Conservation (phyloP, 352 stramenopile genomes). For the Pilasporangium apinafurcum region DNA sequence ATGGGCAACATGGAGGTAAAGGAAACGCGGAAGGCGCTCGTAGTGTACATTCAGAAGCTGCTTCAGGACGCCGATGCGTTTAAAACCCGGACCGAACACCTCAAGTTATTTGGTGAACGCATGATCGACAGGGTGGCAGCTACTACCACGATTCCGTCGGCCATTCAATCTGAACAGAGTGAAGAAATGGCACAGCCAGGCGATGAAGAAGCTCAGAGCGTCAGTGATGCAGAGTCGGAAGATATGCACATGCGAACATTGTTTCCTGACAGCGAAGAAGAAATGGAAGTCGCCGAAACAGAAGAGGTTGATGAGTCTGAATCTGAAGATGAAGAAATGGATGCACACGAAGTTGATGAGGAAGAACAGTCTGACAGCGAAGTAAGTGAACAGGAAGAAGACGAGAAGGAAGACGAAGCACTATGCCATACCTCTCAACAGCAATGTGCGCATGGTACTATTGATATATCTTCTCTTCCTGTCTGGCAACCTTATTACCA, state of each 20-base stretch:
- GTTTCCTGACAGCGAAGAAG: too few relatives aligned
- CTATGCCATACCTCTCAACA: slow-evolving; percentile 3
- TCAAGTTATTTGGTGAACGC: slow-evolving; percentile 38
- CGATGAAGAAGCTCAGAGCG: background rate
- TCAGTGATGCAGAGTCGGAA: too few relatives aligned
- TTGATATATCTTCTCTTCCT: slow-evolving; percentile 26
- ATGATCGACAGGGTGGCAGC: slow-evolving; percentile 10
- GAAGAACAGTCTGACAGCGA: slow-evolving; percentile 14
- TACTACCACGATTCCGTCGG: background rate
- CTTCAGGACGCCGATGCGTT: slow-evolving; percentile 32
- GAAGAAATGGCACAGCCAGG: background rate
- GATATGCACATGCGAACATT: too few relatives aligned
- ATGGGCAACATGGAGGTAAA: slow-evolving; percentile 45
- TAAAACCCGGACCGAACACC: slow-evolving; percentile 27
- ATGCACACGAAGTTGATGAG: slow-evolving; percentile 2
- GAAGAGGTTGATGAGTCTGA: slow-evolving; percentile 11
- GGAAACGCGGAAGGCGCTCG: slow-evolving; percentile 39
- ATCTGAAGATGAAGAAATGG: slow-evolving; percentile 6
- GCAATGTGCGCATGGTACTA: slow-evolving; percentile 1
- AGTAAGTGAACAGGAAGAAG: slow-evolving; percentile 3
- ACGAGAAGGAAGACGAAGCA: slow-evolving; percentile 10
- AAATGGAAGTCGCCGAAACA: slow-evolving; percentile 12
- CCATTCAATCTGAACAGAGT: slow-evolving; percentile 10
- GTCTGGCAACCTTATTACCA: slow-evolving; percentile 53
- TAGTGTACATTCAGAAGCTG: slow-evolving; percentile 40